Evolutionary conservation across 2,329 filamentous ascomycete species (phyloP).

Genomic region (Colletotrichum sp.): DNA sequence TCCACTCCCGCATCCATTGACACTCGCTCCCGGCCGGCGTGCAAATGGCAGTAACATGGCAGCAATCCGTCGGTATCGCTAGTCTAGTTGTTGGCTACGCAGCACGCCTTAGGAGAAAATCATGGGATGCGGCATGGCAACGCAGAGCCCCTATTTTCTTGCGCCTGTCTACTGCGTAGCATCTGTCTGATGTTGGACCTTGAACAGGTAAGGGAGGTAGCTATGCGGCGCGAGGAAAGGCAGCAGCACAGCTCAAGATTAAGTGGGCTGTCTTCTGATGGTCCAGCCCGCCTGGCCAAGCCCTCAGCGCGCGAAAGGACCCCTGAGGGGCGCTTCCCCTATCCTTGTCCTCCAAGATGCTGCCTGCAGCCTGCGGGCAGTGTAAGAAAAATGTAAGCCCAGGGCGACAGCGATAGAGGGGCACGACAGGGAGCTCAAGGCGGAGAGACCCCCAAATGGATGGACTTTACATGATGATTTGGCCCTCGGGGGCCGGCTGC

Average conservation of each 20-base stretch:
- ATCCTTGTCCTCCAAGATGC: not conserved
- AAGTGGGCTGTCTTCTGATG: not conserved
- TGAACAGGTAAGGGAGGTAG: not conserved
- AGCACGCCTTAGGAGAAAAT: not conserved
- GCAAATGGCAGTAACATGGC: not conserved
- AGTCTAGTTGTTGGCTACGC: not conserved
- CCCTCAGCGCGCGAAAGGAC: not conserved
- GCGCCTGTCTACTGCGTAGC: not conserved
- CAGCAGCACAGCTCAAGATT: not conserved
- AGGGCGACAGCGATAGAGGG: not conserved
- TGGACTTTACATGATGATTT: not conserved
- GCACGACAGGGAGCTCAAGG: not conserved
- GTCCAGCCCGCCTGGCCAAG: not conserved
- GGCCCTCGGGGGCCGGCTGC: not conserved
- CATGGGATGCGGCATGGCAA: not conserved
- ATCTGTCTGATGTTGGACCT: not conserved
- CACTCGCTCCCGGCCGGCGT: not conserved
- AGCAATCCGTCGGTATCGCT: not conserved
- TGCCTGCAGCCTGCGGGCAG: not conserved
- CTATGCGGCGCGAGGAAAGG: not conserved
- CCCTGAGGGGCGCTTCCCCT: not conserved
- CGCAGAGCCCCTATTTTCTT: not conserved
- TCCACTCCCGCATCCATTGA: constrained; percentile 4
- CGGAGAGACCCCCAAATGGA: not conserved
- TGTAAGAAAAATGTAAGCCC: not conserved